Evolutionary conservation across 805 yeast species (phyloP).

Genomic region (Yamadazyma philogaea): DNA sequence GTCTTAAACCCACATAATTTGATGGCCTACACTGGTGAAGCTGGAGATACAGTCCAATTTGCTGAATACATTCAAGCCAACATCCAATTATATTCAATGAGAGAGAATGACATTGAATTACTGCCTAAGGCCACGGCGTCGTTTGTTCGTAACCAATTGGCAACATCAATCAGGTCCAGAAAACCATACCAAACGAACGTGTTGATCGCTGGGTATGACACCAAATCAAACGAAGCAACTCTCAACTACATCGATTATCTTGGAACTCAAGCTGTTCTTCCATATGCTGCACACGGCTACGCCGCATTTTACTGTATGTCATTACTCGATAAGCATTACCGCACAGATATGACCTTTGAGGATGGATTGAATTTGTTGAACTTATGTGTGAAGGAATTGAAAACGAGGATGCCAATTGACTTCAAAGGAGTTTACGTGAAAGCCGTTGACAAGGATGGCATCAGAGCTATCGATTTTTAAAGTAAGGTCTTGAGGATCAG

Average conservation of each 20-base stretch:
- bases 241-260: conserved; percentile 90
- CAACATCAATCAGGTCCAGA: conserved; percentile 78
- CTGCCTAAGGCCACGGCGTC: conserved; percentile 84
- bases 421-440: conserved; percentile 82
- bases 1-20: conserved; percentile 69
- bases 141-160: conserved; percentile 83
- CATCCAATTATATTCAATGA: conserved; percentile 79
- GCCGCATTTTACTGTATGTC: conserved; percentile 96
- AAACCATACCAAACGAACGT: conserved; percentile 94
- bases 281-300: conserved; percentile 97
- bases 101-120: conserved; percentile 74
- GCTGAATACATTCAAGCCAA: conserved; percentile 94
- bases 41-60: conserved; percentile 95
- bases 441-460: conserved; percentile 61
- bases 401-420: conserved; percentile 85
- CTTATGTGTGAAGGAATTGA: conserved; percentile 73
- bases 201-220: conserved; percentile 81
- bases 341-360: conserved; percentile 66
- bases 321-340: conserved; percentile 84
- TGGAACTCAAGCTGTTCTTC: conserved; percentile 86
- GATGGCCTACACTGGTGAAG: conserved; percentile 90
- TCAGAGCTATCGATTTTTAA: conserved; percentile 4
- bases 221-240: conserved; percentile 54
- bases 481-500: background rate
- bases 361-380: conserved; percentile 77